Percentiles rank a stretch among this genome's conserved stretches.
Conservation (phyloP, 345 rosid genomes). For the Camelina neglecta region DNA sequence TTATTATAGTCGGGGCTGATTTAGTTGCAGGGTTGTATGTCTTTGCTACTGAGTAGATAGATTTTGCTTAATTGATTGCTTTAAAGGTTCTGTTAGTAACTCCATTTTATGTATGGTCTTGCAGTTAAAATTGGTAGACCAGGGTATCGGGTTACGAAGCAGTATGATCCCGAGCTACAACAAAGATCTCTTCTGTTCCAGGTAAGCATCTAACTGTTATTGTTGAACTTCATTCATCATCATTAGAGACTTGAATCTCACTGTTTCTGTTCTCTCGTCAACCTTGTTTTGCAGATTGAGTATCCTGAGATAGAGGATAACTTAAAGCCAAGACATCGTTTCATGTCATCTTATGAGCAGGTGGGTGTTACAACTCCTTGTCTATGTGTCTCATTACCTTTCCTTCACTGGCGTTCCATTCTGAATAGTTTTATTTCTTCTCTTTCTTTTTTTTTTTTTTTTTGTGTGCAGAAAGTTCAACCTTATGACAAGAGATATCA, state of each 20-base stretch:
- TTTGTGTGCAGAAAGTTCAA: slow-evolving; percentile 67
- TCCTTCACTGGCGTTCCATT: not conserved
- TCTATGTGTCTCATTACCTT: not conserved
- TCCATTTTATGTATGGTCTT: slow-evolving; percentile 22
- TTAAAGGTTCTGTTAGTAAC: not conserved
- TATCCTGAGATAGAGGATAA: slow-evolving; percentile 98
- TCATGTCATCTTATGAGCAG: slow-evolving; percentile 98
- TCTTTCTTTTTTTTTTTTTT: too few species aligned
- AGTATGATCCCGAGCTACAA: slow-evolving; percentile 87
- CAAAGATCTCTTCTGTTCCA: slow-evolving; percentile 97
- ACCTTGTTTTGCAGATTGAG: slow-evolving; percentile 62
- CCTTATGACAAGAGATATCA: slow-evolving; percentile 91
- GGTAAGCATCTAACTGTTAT: slow-evolving; percentile 45
- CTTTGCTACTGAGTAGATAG: slow-evolving; percentile 10
- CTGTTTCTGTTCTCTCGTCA: not conserved
- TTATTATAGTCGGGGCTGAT: not conserved
- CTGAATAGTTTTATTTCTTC: slow-evolving; percentile 2
- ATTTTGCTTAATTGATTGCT: not conserved
- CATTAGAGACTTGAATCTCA: slow-evolving; percentile 6
- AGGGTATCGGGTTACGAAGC: slow-evolving; percentile 93
- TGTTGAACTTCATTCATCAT: not conserved
- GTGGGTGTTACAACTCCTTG: slow-evolving; percentile 40
- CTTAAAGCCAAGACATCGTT: slow-evolving; percentile 84
- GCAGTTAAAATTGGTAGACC: slow-evolving; percentile 98
- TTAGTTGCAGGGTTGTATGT: slow-evolving; percentile 7